phyloP scores from a whole-genome alignment of 1,284 basidiomycete genomes.

The Tremellales sp. region DNA sequence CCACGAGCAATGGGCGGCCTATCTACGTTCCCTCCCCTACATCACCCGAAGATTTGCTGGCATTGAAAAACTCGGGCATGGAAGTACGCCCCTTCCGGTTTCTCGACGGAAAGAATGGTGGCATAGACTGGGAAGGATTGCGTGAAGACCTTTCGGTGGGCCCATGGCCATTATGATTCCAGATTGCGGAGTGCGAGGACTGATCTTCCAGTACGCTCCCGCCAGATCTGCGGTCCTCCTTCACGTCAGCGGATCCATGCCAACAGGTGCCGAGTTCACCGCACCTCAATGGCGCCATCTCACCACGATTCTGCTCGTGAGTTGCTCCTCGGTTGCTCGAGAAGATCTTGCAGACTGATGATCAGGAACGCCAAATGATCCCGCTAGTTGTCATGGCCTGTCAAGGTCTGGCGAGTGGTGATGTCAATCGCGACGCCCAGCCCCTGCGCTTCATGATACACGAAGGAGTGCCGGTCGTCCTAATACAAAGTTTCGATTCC shows the following conservation, averaged over 20 bases:
- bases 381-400: slow-evolving; percentile 45
- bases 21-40: slow-evolving; percentile 40
- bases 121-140: slow-evolving; percentile 76
- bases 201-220: slow-evolving; percentile 51
- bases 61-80: slow-evolving; percentile 39
- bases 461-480: slow-evolving; percentile 43
- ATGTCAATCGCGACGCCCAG: slow-evolving; percentile 43
- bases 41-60: slow-evolving; percentile 35
- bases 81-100: slow-evolving; percentile 54
- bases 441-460: slow-evolving; percentile 46
- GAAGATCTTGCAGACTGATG: neutral
- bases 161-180: neutral
- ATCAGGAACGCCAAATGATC: slow-evolving; percentile 40
- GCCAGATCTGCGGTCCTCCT: slow-evolving; percentile 74
- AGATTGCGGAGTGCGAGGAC: neutral
- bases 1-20: slow-evolving; percentile 14
- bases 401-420: slow-evolving; percentile 45
- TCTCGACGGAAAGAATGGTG: slow-evolving; percentile 85
- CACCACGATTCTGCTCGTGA: slow-evolving; percentile 37
- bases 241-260: slow-evolving; percentile 93
- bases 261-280: slow-evolving; percentile 92
- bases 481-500: slow-evolving; percentile 46
- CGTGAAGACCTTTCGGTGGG: slow-evolving; percentile 55
- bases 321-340: slow-evolving; percentile 1
- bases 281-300: slow-evolving; percentile 81